Evolutionary conservation across 2,329 filamentous ascomycete species (phyloP), one percentile per base, ranked within the genome.

Genomic region (Balansia obtecta): DNA sequence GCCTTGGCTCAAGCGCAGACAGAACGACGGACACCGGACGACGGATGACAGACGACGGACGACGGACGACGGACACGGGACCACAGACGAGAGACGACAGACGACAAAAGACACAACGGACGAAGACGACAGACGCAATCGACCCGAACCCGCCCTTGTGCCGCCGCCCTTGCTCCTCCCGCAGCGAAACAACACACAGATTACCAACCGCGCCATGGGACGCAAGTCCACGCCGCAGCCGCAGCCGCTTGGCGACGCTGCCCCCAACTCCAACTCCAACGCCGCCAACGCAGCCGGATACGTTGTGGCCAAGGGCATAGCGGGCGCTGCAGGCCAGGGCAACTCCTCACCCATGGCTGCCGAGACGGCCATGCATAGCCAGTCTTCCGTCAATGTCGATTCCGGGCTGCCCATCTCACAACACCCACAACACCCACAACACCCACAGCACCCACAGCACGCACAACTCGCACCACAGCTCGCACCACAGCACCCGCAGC

Each of bases 201-300:
- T 16, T 38, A 32, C 49, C 41, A 33, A 48, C 40, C 48, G 50
- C 53, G 54, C 57, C 30, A 80, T 80, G 76, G 75, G 71, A 68
- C 77, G 76, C 64, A 80, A 78, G 67, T 67, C 73, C 61, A 74
- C 71, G 66, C 77, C 76, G 57, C 72, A 79, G 69, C 76, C 77
- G 66, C 71, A 80, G 67, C 66, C 71, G 63, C 69, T 80, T 65
- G 68, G 70, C 60, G 69, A 69, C 55, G 58, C 65, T 56, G 63
- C 59, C 55, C 57, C 60, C 55, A 57, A 60, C 58, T 57, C 60
- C 55, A 57, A 60, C 58, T 55, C 61, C 57, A 63, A 65, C 56
- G 57, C 54, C 56, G 57, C 54, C 54, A 53, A 55, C 53, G 58
- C 60, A 53, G 22, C 48, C 16, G 41, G 40, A n/a, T 12, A 18